phyloP scores from a whole-genome alignment of 2,329 filamentous ascomycete species.

The Ceratocystis cacaofunesta region DNA sequence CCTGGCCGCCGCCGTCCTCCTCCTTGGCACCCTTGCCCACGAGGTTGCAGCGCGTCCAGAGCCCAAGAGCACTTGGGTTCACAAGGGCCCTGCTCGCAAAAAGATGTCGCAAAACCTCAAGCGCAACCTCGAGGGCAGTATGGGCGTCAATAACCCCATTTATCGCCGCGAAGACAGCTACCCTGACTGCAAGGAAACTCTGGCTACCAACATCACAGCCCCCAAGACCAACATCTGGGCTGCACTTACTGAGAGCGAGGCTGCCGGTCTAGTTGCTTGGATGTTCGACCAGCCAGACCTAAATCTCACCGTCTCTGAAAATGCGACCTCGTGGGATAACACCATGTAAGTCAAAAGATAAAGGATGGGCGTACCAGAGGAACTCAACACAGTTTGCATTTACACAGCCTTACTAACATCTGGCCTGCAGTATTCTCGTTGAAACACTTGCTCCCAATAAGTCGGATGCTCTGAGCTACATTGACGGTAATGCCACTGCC shows the following conservation, averaged over 20 bases:
- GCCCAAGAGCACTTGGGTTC: constrained; percentile 15
- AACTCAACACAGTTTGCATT: background rate
- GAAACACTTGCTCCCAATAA: constrained; percentile 37
- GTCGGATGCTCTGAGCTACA: constrained; percentile 30
- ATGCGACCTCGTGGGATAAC: constrained; percentile 30
- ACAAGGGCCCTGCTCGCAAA: constrained; percentile 13
- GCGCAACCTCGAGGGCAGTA: constrained; percentile 9
- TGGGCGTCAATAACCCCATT: background rate
- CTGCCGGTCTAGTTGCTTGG: constrained; percentile 31
- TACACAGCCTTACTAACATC: background rate
- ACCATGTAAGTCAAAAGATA: constrained; percentile 22
- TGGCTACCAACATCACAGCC: constrained; percentile 21
- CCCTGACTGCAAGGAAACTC: constrained; percentile 14
- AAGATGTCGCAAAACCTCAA: constrained; percentile 15
- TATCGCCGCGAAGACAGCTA: constrained; percentile 1
- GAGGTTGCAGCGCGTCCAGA: constrained; percentile 6
- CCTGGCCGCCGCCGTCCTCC: constrained; percentile 3
- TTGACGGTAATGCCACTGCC: constrained; percentile 25
- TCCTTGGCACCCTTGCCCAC: constrained; percentile 9
- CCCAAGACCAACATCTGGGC: constrained; percentile 30
- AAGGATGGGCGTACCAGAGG: background rate
- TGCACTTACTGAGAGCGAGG: constrained; percentile 26
- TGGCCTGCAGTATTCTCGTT: constrained; percentile 19
- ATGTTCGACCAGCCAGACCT: constrained; percentile 30
- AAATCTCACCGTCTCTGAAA: constrained; percentile 29